Evolutionary conservation across 495 filamentous ascomycete species (phyloP), one percentile per base, ranked within the genome.

Genomic region (Diplogelasinospora grovesii): DNA sequence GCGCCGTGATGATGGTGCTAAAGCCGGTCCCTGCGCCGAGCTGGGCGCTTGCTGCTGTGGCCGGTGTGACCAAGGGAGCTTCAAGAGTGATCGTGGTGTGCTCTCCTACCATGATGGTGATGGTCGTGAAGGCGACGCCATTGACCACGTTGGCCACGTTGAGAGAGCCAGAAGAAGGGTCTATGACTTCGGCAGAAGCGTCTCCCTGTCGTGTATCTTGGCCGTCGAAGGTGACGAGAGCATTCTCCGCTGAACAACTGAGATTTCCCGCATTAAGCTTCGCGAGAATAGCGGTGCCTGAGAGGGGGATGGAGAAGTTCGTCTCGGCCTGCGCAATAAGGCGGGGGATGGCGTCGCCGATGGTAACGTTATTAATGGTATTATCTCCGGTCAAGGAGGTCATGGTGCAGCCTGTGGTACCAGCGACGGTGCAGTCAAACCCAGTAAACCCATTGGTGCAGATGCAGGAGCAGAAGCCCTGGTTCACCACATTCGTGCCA

Each of bases 381-480:
- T 54, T 57, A 24, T 63, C 64, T 13, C 68, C 65, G n/a, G 64
- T 52, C 24, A 93, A 61, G 23, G 75, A 59, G 6, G 77, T 77
- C 1, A 79, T 85, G 10, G 82, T 78, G 57, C 92, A 98, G 44
- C 81, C 85, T 13, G 69, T 71, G 15, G 80, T 71, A 15, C 70
- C 71, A 8, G 65, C 39, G 22, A 60, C 62, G 8, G 71, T 82
- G 66, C 92, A 98, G 20, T 73, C 72, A 3, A 67, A 63, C n/a
- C 92, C 92, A 0, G 81, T 86, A 55, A 85, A 96, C 0, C 89
- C 88, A 48, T 88, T 86, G 5, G 78, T 71, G 52, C 92, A 98
- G 20, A 95, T 72, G 55, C 92, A 98, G 8, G 82, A 80, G 64
- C 92, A 97, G 24, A 74, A 57, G 6, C 74, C 70, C 23, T 74